A percentile compares a stretch with the other conserved stretches of the same genome.
These are phyloP conservation scores for Zopfochytrium polystomum DNA, from an alignment of 371 early-diverging fungal species.

Conservation along the genomic window DNA sequence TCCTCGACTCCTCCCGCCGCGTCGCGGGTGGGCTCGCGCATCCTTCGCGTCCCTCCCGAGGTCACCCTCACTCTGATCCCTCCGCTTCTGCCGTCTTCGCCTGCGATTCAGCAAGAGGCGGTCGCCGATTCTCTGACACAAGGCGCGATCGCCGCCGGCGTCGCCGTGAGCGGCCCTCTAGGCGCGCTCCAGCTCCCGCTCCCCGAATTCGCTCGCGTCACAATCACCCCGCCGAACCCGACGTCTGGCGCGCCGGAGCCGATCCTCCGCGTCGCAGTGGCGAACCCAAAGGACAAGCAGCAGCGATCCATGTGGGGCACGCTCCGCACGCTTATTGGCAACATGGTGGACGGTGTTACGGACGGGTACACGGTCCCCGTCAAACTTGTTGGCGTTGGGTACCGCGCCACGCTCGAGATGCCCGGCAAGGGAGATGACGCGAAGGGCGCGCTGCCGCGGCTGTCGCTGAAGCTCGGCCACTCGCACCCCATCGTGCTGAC, in stretches of 20 bases:
- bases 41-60: slow-evolving; percentile 63
- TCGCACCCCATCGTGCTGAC: slow-evolving; percentile 78
- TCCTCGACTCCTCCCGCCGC: slow-evolving; percentile 45
- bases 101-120: no score
- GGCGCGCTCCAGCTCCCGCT: slow-evolving; percentile 74
- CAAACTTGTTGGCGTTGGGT: slow-evolving; percentile 91
- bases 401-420: slow-evolving; percentile 79
- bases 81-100: no score
- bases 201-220: slow-evolving; percentile 72
- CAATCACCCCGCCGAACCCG: slow-evolving; percentile 37
- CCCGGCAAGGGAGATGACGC: background rate
- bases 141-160: slow-evolving; percentile 36
- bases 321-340: slow-evolving; percentile 79
- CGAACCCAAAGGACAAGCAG: slow-evolving; percentile 57
- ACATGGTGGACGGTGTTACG: slow-evolving; percentile 84
- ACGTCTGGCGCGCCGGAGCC: slow-evolving; percentile 10
- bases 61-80: slow-evolving; percentile 60
- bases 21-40: slow-evolving; percentile 72
- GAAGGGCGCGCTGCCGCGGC: slow-evolving; percentile 24
- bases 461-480: slow-evolving; percentile 85
- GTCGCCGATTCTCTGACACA: no score
- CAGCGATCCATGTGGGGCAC: slow-evolving; percentile 96
- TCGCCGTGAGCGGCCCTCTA: slow-evolving; percentile 74
- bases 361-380: slow-evolving; percentile 85
- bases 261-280: slow-evolving; percentile 58